A percentile compares a stretch with the other conserved stretches of the same genome.
phyloP scores from a whole-genome alignment of 371 early-diverging fungal genomes.

The Batrachochytrium dendrobatidis region DNA sequence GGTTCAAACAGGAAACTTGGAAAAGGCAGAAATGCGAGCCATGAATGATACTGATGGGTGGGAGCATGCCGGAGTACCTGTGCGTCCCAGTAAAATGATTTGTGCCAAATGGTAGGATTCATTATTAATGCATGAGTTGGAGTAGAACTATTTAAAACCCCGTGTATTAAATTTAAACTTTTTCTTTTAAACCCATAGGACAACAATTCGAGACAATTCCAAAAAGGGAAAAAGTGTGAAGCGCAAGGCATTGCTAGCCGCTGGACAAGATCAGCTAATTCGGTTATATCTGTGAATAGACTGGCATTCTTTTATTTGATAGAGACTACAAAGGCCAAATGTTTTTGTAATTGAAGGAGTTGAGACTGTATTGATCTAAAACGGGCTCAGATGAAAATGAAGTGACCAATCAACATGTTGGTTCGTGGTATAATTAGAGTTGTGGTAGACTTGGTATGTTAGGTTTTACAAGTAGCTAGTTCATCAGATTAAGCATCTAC shows the following conservation, averaged over 20 bases:
- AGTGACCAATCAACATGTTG: no score
- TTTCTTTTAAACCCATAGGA: not conserved
- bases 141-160: not conserved
- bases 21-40: conserved; percentile 32
- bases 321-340: no score
- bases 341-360: no score
- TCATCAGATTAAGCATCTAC: no score
- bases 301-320: no score
- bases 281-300: conserved; percentile 24
- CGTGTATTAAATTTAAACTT: not conserved
- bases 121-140: not conserved
- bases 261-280: conserved; percentile 21
- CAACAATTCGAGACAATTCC: conserved; percentile 5
- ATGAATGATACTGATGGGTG: conserved; percentile 22
- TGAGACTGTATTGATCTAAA: no score
- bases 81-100: conserved; percentile 10
- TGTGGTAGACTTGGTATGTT: no score
- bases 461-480: no score
- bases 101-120: conserved; percentile 25
- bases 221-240: not conserved
- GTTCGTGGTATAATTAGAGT: no score
- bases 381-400: no score
- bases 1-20: conserved; percentile 31
- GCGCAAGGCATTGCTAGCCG: conserved; percentile 30
- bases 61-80: not conserved